These are phyloP conservation scores for Filobasidium floriforme DNA, from an alignment of 768 basidiomycete genomes.

Conservation along the genomic window DNA sequence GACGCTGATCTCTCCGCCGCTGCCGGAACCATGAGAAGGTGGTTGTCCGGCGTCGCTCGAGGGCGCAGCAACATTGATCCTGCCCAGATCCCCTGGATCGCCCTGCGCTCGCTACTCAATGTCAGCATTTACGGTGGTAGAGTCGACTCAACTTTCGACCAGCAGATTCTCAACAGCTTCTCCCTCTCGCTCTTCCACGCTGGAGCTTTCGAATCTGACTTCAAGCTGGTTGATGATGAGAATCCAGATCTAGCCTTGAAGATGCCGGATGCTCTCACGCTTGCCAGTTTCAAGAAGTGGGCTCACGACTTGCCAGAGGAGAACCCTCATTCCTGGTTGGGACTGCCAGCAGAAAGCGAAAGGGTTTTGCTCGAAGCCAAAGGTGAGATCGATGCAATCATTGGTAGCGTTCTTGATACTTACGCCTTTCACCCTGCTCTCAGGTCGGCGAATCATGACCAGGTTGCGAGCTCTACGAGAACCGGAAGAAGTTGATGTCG, in stretches of 20 bases:
- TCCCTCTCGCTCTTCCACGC: constrained; percentile 84
- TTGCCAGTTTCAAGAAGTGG: constrained; percentile 87
- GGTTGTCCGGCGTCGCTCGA: constrained; percentile 71
- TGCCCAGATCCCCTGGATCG: constrained; percentile 85
- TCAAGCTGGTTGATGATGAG: constrained; percentile 63
- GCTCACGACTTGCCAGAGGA: constrained; percentile 79
- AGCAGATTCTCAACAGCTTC: constrained; percentile 82
- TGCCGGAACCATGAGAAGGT: constrained; percentile 81
- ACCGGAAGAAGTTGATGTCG: constrained; percentile 35
- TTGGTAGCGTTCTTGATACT: background rate
- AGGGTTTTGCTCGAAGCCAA: constrained; percentile 82
- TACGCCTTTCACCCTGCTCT: background rate
- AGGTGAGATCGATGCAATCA: constrained; percentile 52
- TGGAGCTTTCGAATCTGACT: constrained; percentile 84
- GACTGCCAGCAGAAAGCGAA: constrained; percentile 85
- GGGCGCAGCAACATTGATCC: constrained; percentile 90
- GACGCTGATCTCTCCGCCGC: constrained; percentile 95
- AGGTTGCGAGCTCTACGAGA: constrained; percentile 89
- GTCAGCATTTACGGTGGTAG: constrained; percentile 93
- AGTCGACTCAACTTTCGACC: constrained; percentile 91
- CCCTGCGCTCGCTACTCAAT: constrained; percentile 84
- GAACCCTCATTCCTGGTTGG: constrained; percentile 90
- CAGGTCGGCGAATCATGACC: constrained; percentile 71
- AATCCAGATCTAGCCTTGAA: constrained; percentile 49
- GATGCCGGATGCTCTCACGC: constrained; percentile 84